Conservation (phyloP, 1,284 basidiomycete species). For the Hymenochaete sp. region DNA sequence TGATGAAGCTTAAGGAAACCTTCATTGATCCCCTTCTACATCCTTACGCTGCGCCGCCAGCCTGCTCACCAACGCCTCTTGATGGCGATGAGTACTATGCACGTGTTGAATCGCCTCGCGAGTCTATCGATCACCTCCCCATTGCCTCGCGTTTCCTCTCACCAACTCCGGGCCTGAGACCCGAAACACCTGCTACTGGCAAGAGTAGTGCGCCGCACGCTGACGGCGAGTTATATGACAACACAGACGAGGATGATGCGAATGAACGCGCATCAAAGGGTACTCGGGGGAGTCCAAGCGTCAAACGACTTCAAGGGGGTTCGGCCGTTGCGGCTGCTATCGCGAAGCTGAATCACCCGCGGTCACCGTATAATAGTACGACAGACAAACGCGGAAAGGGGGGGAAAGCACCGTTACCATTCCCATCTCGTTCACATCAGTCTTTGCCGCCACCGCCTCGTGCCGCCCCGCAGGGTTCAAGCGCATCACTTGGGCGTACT, state of each 20-base stretch:
- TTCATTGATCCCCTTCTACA: conserved; percentile 89
- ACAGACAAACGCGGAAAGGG: conserved; percentile 33
- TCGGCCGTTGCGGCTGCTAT: conserved; percentile 21
- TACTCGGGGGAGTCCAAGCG: conserved; percentile 29
- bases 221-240: conserved; percentile 63
- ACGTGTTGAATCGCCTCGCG: conserved; percentile 50
- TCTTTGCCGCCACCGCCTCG: conserved; percentile 68
- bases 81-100: conserved; percentile 56
- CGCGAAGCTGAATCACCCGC: conserved; percentile 59
- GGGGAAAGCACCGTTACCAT: conserved; percentile 44
- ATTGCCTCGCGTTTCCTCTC: conserved; percentile 91
- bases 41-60: conserved; percentile 55
- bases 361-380: conserved; percentile 63
- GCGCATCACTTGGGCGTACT: conserved; percentile 61
- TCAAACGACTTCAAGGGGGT: conserved; percentile 5
- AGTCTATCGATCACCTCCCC: conserved; percentile 72
- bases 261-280: conserved; percentile 45
- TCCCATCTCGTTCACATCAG: conserved; percentile 71
- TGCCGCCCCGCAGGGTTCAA: conserved; percentile 45
- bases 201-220: conserved; percentile 42
- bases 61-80: conserved; percentile 46
- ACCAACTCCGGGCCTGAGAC: conserved; percentile 49
- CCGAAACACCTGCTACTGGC: conserved; percentile 35
- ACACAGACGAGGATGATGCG: conserved; percentile 59
- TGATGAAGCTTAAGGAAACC: conserved; percentile 85